Evolutionary conservation across 2,329 filamentous ascomycete genomes (phyloP), one percentile per base, ranked within the genome.

Genomic region (Achaetomium macrosporum): DNA sequence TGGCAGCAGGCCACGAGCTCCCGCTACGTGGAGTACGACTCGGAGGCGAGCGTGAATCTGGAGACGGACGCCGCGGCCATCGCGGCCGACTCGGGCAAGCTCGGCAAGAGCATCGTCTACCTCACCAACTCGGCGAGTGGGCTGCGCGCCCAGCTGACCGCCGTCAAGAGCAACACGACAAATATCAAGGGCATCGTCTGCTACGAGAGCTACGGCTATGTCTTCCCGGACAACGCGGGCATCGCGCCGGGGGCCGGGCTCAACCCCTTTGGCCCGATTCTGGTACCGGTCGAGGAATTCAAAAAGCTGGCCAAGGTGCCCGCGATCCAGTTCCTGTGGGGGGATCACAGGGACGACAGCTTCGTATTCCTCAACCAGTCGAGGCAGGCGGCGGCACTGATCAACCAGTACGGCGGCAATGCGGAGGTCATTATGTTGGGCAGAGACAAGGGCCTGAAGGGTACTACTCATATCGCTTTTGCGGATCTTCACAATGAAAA

Each of bases 11-110:
- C 64, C 3, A 67, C 67, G 3, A 61, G 64, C 39, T 60, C 62
- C 3, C 66, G 67, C n/a, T 70, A 70, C 50, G 59, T 66, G 15
- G 68, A 70, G 57, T 66, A 65, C 49, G 67, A 69, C 54, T 65
- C 64, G 0, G 54, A 59, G 16, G 60, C 57, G 20, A 69, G 67
- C 42, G 61, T 69, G 16, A 55, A 65, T n/a, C 51, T 71, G 13
- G 63, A 70, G 42, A 60, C 67, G 6, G 47, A 65, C n/a, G 64
- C 66, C 1, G 68, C 68, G 3, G 67, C 67, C 5, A 54, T 66
- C 4, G 66, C 66, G 0, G 67, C 66, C 3, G 67, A 69, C 51
- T 67, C 64, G n/a, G 64, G 66, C 29, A 61, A 62, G 20, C 47
- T 66, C 11, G 63, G 63, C n/a, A 29, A 54, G 4, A 47, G 41